These are phyloP conservation scores for Diutina scorzettiae DNA, from an alignment of 1,139 yeast species.

Conservation along the genomic window DNA sequence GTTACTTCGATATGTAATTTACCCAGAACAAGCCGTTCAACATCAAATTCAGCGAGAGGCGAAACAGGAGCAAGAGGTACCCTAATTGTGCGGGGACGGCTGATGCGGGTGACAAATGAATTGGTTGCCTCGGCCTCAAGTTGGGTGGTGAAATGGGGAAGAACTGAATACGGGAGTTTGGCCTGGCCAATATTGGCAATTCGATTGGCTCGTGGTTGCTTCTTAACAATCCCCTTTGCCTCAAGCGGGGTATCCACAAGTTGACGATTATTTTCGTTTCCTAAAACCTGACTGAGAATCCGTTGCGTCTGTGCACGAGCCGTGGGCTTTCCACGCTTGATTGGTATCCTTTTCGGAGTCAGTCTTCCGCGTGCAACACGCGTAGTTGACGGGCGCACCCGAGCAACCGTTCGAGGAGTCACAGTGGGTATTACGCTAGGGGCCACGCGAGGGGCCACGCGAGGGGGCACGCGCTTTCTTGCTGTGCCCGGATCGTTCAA, in stretches of 20 bases:
- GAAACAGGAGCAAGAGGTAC: background rate
- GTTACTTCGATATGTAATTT: background rate
- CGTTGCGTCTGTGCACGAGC: background rate
- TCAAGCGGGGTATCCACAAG: too few species aligned
- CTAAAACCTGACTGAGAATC: background rate
- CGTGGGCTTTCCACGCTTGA: too few species aligned
- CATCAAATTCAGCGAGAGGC: background rate
- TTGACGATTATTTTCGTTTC: too few species aligned
- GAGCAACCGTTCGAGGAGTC: background rate
- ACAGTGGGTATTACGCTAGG: too few species aligned
- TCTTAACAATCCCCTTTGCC: too few species aligned
- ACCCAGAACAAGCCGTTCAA: background rate
- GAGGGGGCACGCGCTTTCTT: too few species aligned
- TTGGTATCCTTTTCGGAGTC: background rate
- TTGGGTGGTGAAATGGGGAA: conserved; percentile 1
- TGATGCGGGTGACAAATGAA: background rate
- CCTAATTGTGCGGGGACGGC: background rate
- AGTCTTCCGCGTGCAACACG: background rate
- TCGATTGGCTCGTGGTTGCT: background rate
- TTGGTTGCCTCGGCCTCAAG: background rate
- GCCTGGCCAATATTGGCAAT: background rate
- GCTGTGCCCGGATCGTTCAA: background rate
- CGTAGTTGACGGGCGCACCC: background rate
- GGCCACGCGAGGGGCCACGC: too few species aligned
- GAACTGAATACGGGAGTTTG: background rate